Conservation (phyloP, 306 rosid genomes). For the Senna siamea region DNA sequence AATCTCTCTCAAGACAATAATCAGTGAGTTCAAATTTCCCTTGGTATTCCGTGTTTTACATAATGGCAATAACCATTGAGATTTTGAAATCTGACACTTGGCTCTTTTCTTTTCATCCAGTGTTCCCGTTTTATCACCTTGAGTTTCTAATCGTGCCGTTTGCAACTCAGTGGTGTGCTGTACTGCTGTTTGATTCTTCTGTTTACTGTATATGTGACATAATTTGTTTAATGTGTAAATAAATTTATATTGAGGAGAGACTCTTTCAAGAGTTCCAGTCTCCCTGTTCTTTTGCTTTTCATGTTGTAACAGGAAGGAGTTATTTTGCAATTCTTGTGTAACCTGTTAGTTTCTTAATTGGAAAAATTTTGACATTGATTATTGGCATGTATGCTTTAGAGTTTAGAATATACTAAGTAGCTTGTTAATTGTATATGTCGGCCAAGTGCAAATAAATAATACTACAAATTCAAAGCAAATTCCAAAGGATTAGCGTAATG, state of each 20-base stretch:
- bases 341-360: constrained; percentile 2
- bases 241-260: background rate
- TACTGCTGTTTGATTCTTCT: constrained; percentile 27
- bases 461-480: background rate
- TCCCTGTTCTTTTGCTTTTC: constrained; percentile 24
- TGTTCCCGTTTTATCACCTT: constrained; percentile 25
- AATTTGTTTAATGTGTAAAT: constrained; percentile 3
- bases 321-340: constrained; percentile 18
- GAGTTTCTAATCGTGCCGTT: constrained; percentile 22
- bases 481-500: background rate
- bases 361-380: background rate
- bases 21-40: constrained; percentile 37
- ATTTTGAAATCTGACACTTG: constrained; percentile 28
- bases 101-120: constrained; percentile 38
- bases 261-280: constrained; percentile 27
- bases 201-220: constrained; percentile 6
- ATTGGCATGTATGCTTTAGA: constrained; percentile 2
- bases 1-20: constrained; percentile 35
- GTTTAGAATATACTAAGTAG: background rate
- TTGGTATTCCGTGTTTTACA: constrained; percentile 30
- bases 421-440: background rate
- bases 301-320: constrained; percentile 14
- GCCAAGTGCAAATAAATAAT: background rate
- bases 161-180: constrained; percentile 33
- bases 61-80: constrained; percentile 22